A percentile compares a stretch with the other conserved stretches of the same genome.
Evolutionary conservation across 2,329 filamentous ascomycete species (phyloP).

Genomic region (Diaporthe nobilis): DNA sequence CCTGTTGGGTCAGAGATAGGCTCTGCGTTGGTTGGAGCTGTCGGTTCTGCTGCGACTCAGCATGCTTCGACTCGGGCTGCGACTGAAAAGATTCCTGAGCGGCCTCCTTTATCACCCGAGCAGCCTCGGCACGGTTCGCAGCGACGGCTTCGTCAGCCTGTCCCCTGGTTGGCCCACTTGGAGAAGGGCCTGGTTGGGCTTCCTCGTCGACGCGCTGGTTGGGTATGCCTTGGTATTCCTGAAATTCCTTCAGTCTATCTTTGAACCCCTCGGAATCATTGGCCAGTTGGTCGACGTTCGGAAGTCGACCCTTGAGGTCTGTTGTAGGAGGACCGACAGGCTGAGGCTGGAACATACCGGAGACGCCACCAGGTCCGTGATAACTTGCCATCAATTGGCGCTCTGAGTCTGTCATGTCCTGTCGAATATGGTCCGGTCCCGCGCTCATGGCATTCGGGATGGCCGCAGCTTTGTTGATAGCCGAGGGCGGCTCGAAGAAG

Average conservation of each 20-base stretch:
- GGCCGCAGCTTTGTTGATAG: constrained; percentile 57
- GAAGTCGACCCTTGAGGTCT: constrained; percentile 61
- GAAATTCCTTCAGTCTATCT: constrained; percentile 87
- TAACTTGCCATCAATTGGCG: constrained; percentile 66
- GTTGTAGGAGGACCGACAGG: constrained; percentile 55
- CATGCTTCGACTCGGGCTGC: constrained; percentile 39
- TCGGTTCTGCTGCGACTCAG: constrained; percentile 44
- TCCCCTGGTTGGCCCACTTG: constrained; percentile 43
- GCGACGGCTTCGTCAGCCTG: constrained; percentile 37
- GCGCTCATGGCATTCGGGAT: constrained; percentile 60
- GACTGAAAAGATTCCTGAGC: constrained; percentile 43
- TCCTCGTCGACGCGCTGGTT: constrained; percentile 69
- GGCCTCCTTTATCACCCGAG: constrained; percentile 42
- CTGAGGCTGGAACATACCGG: constrained; percentile 54
- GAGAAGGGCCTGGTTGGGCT: constrained; percentile 41
- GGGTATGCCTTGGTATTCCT: constrained; percentile 74
- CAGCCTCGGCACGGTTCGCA: constrained; percentile 38
- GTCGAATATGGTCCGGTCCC: constrained; percentile 69
- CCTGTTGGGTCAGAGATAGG: constrained; percentile 85
- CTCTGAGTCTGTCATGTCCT: constrained; percentile 74
- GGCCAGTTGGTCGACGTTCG: constrained; percentile 63
- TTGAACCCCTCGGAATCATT: constrained; percentile 72
- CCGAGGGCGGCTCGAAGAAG: constrained; percentile 76
- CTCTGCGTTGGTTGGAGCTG: constrained; percentile 55
- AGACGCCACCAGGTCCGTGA: constrained; percentile 51